A percentile compares a stretch with the other conserved stretches of the same genome.
phyloP scores from a whole-genome alignment of 2,329 filamentous ascomycete genomes.

The Colletotrichum kahawae region DNA sequence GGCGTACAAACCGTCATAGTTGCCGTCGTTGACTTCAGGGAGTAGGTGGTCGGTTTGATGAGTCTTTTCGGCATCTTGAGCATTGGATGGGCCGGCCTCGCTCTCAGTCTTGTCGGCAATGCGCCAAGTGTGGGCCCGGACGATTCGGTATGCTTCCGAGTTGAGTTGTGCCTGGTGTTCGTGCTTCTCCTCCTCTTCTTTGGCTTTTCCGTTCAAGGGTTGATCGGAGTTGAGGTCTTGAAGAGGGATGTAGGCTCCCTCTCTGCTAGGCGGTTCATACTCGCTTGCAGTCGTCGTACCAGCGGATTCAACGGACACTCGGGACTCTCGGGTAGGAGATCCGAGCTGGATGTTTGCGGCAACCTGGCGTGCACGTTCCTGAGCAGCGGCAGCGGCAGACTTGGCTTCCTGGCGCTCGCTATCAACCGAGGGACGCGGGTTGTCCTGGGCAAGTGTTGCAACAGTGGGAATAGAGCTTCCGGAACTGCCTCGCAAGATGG shows the following conservation, averaged over 20 bases:
- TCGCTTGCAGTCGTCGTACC: constrained; percentile 33
- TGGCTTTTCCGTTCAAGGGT: background rate
- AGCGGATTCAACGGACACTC: constrained; percentile 42
- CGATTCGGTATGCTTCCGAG: constrained; percentile 46
- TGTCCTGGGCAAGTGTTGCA: constrained; percentile 1
- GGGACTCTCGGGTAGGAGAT: constrained; percentile 38
- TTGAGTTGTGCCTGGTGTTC: constrained; percentile 31
- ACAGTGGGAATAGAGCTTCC: constrained; percentile 39
- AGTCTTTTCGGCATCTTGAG: background rate
- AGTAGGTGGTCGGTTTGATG: constrained; percentile 5
- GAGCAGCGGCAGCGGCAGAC: constrained; percentile 45
- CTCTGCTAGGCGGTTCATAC: constrained; percentile 26
- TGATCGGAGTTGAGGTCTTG: constrained; percentile 30
- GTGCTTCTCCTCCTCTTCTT: constrained; percentile 16
- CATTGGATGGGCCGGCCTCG: constrained; percentile 12
- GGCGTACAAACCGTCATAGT: constrained; percentile 45
- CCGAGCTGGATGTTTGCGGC: constrained; percentile 43
- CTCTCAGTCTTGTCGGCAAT: constrained; percentile 7
- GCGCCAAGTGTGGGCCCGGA: constrained; percentile 44
- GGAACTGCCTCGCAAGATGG: constrained; percentile 47
- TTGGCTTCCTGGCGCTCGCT: constrained; percentile 26
- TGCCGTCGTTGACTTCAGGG: constrained; percentile 42
- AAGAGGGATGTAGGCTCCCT: constrained; percentile 33
- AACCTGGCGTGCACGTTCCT: constrained; percentile 46
- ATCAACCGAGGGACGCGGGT: constrained; percentile 4